Evolutionary conservation across 148 eudicot species (phyloP), one percentile per base, ranked within the genome.

Genomic region (Vaccinium darrowii): DNA sequence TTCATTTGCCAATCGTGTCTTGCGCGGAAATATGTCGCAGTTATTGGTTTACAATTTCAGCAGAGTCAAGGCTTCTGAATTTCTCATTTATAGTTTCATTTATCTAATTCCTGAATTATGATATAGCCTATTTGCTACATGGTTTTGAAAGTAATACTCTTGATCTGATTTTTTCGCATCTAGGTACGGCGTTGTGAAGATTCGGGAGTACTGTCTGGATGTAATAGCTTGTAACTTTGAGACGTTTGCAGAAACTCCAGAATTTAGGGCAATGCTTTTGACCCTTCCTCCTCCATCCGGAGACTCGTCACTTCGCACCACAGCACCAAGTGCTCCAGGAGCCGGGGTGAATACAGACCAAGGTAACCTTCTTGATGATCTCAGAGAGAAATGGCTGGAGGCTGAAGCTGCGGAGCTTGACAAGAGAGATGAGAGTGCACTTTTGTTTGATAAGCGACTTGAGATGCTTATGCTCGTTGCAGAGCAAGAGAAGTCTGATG

Each of bases 281-380:
- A 95, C 98, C 3, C 93, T 97, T 84, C 99, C 99, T 51, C 96
- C 98, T 19, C 99, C 99, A 76, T 97, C 99, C 21, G 99, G 99
- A 81, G 98, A 97, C 86, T 94, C 98, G 8, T 92, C 96, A 30
- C 96, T 94, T 56, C 90, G 99, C 33, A 97, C 99, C 71, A 97
- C 99, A 15, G 96, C 91, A 57, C 99, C 99, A 58, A 97, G 92
- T 91, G 99, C 99, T 43, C 99, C 99, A 2, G 99, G 99, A 85
- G 93, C 94, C 27, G 95, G 93, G 87, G 90, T 86, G 62, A 91
- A 80, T 76, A 80, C 76, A 47, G 90, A 89, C 81, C 93, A 89
- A 82, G 94, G 90, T 30, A 97, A 97, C 82, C 69, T 97, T 83
- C 94, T 97, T 53, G 99, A 97, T 87, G 99, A 97, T 89, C 89